Evolutionary conservation across 306 rosid species (phyloP), one percentile per base, ranked within the genome.

Genomic region (Delonix regia): DNA sequence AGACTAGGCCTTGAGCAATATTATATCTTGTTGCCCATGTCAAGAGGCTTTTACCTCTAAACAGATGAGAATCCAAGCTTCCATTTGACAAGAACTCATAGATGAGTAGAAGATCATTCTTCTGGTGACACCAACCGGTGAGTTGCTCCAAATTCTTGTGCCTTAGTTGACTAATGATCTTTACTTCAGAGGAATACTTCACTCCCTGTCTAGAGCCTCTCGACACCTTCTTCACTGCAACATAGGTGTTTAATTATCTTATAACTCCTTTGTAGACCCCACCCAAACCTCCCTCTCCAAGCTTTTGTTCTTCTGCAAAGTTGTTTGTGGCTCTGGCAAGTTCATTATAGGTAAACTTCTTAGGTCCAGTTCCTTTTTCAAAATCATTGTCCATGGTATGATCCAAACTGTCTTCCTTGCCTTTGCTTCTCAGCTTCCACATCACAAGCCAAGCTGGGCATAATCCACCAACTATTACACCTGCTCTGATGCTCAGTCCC

Each of bases 261-360:
- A 83, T 7, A 16, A 76, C 18, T 27, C 89, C 87, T 57, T n/a
- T 86, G 9, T 86, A 86, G 6, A 86, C 85, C 30, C 53, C 85
- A 2, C 87, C 89, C 11, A 86, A 86, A 15, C 89, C 87, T 27
- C 89, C 87, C 14, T 83, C 69, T 45, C 89, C 85, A 21, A 86
- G 77, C 44, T 86, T 86, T 10, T 78, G 62, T 6, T 75, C 87
- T 21, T 51, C 65, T 47, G 85, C 79, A 39, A 86, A 86, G 56
- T 83, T 69, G 30, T 49, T 49, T 16, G 89, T 83, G 27, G 87
- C 85, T 44, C 34, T 34, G 11, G 27, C 83, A 53, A 86, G 85
- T 24, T 86, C 81, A 10, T 69, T 49, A 65, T 73, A 77, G 53
- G 89, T 48, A 69, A 80, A 86, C 44, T 44, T 74, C 71, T 30